phyloP scores from a whole-genome alignment of 106 monocot genomes.

The Dendrobium catenatum region DNA sequence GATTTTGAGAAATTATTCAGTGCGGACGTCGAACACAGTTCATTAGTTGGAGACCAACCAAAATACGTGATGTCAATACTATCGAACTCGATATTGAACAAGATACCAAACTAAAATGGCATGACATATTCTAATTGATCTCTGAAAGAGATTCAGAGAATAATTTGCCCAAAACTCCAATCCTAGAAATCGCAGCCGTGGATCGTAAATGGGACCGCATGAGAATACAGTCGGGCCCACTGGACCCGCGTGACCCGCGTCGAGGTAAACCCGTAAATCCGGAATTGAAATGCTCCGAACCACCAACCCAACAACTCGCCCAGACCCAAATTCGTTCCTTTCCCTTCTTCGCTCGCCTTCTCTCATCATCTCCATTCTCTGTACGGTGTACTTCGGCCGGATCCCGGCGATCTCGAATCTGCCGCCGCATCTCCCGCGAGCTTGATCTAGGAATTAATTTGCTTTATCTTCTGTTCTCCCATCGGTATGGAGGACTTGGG shows the following conservation, averaged over 20 bases:
- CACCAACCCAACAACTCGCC: background rate
- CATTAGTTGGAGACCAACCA: too few relatives aligned
- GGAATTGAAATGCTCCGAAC: background rate
- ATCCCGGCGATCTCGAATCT: background rate
- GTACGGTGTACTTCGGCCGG: background rate
- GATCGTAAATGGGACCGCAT: background rate
- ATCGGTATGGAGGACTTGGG: conserved; percentile 52
- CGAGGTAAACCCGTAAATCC: background rate
- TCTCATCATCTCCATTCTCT: background rate
- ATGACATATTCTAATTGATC: too few relatives aligned
- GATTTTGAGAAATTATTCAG: too few relatives aligned
- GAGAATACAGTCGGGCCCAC: background rate
- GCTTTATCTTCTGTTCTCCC: background rate
- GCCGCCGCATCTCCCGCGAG: background rate
- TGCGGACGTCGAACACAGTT: too few relatives aligned
- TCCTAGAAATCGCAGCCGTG: background rate
- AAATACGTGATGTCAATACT: too few relatives aligned
- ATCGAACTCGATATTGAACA: too few relatives aligned
- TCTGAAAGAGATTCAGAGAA: too few relatives aligned
- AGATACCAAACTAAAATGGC: too few relatives aligned
- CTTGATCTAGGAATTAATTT: conserved; percentile 6
- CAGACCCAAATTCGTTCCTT: background rate
- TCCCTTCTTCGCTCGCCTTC: background rate
- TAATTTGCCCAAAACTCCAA: background rate
- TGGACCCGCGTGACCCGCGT: background rate